These are phyloP conservation scores for Eragrostis nindensis DNA, from an alignment of 176 grass and related monocot genomes.

Conservation along the genomic window DNA sequence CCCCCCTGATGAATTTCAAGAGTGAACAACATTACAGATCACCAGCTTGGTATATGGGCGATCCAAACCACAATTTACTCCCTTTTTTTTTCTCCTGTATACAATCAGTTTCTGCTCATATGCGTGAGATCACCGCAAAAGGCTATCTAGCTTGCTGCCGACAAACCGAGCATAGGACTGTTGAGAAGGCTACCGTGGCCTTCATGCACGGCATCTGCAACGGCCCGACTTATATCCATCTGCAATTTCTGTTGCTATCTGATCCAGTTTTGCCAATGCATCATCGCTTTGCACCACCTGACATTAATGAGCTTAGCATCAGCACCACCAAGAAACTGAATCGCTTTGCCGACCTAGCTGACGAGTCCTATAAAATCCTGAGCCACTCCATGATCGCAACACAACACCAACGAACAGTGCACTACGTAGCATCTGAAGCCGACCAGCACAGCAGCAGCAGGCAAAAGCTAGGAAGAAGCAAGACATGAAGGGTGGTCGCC, in stretches of 20 bases:
- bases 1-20: neutral
- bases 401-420: no score
- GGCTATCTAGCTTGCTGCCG: neutral
- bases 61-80: neutral
- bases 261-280: slow-evolving; percentile 24
- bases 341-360: slow-evolving; percentile 1
- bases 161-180: neutral
- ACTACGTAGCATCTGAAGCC: neutral
- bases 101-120: neutral
- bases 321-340: slow-evolving; percentile 14
- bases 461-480: neutral
- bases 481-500: neutral
- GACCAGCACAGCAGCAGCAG: neutral
- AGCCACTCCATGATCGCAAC: slow-evolving; percentile 28
- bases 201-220: neutral
- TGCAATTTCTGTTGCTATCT: slow-evolving; percentile 10
- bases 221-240: neutral
- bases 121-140: neutral
- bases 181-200: neutral
- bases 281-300: neutral
- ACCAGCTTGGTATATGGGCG: no score
- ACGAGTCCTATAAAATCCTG: slow-evolving; percentile 45
- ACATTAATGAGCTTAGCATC: slow-evolving; percentile 33
- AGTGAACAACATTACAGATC: no score
- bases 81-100: neutral